phyloP scores from a whole-genome alignment of 148 eudicot species.

The Chenopodium berlandieri region DNA sequence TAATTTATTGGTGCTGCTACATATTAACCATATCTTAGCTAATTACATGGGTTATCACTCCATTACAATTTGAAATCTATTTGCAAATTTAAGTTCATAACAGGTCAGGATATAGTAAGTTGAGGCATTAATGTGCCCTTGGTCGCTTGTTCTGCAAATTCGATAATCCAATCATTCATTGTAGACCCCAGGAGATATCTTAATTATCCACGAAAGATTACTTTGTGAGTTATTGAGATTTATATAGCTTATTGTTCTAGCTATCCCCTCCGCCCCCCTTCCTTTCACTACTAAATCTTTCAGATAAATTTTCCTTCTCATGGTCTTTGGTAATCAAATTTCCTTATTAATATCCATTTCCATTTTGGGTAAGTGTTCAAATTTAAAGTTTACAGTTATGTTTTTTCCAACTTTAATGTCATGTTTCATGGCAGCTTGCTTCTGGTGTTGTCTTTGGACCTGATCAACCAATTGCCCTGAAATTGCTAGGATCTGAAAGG shows the following conservation, averaged over 20 bases:
- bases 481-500: slow-evolving; percentile 72
- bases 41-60: too few species aligned
- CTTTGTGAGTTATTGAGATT: background rate
- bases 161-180: background rate
- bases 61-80: background rate
- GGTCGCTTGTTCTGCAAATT: background rate
- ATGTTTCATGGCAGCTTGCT: slow-evolving; percentile 61
- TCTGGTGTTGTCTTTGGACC: slow-evolving; percentile 91
- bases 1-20: background rate
- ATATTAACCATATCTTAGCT: background rate
- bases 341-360: too few species aligned
- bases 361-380: background rate
- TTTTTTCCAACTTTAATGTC: background rate
- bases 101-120: too few species aligned
- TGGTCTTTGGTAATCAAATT: background rate
- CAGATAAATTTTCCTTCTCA: too few species aligned
- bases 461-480: slow-evolving; percentile 81
- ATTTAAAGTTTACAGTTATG: background rate
- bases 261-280: background rate
- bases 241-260: background rate
- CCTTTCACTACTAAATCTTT: too few species aligned
- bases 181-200: too few species aligned
- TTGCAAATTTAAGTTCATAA: background rate
- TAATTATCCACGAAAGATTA: background rate
- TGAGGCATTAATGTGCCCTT: background rate